Percentiles rank a stretch among this genome's conserved stretches.
Conservation (phyloP, 441 rosid genomes). For the Eutrema salsugineum region DNA sequence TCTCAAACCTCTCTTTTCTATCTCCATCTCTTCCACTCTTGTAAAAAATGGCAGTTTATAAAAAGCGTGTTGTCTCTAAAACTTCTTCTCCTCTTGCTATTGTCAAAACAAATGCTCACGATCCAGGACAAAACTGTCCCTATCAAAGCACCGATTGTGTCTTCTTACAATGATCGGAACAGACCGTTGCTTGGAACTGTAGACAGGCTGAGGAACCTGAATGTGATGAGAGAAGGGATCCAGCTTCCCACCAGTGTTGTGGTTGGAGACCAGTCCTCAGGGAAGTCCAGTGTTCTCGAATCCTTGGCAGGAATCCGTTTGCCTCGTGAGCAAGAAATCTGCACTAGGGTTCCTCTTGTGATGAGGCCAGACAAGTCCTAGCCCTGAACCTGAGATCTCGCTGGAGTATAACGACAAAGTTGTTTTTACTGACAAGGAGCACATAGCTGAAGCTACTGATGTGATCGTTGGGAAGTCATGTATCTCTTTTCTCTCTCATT, state of each 20-base stretch:
- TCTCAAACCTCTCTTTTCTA: neutral
- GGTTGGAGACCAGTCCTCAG: constrained; percentile 26
- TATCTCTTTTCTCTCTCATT: neutral
- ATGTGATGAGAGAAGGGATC: constrained; percentile 26
- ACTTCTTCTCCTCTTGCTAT: neutral
- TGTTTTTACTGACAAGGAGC: constrained; percentile 10
- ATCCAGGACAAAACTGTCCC: neutral
- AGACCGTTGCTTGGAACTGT: constrained; percentile 25
- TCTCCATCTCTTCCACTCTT: neutral
- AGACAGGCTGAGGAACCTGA: no score
- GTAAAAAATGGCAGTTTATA: neutral
- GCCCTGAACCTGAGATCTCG: constrained; percentile 10
- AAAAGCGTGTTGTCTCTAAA: neutral
- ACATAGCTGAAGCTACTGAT: neutral
- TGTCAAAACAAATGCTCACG: neutral
- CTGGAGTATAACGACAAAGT: neutral
- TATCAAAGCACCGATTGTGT: constrained; percentile 3
- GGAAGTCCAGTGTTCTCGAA: constrained; percentile 24
- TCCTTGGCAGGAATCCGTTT: constrained; percentile 21
- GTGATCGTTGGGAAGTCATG: constrained; percentile 16
- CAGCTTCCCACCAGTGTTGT: constrained; percentile 25
- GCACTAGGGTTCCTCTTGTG: constrained; percentile 15
- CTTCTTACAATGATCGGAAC: constrained; percentile 20
- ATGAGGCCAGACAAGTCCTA: neutral
- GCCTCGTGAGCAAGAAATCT: constrained; percentile 23